Percentiles rank a stretch among this genome's conserved stretches.
phyloP scores from a whole-genome alignment of 192 early-diverging fungal genomes.

The Dispira parvispora region DNA sequence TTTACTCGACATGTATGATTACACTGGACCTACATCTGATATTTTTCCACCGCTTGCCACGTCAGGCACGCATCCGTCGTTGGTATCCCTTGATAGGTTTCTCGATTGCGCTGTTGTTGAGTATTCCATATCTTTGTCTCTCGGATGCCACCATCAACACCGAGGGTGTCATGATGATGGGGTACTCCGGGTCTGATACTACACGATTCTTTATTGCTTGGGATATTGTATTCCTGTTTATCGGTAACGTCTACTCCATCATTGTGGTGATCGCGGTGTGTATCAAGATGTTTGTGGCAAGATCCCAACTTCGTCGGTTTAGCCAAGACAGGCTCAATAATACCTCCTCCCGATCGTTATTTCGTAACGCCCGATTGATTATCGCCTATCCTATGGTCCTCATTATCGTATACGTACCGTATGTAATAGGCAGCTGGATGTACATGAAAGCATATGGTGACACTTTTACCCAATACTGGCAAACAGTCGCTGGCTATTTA shows the following conservation, averaged over 20 bases:
- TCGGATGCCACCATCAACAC: background rate
- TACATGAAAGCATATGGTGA: background rate
- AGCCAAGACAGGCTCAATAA: background rate
- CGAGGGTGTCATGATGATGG: background rate
- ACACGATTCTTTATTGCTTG: background rate
- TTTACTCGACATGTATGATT: too few species aligned
- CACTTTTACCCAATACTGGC: background rate
- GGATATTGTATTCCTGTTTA: background rate
- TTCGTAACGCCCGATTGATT: constrained; percentile 4
- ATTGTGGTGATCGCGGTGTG: background rate
- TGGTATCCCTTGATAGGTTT: background rate
- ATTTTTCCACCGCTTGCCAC: background rate
- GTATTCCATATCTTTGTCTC: background rate
- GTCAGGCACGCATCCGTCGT: background rate
- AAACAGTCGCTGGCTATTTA: background rate
- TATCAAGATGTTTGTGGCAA: background rate
- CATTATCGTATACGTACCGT: constrained; percentile 3
- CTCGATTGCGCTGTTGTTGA: background rate
- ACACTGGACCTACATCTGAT: too few species aligned
- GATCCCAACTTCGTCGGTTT: background rate
- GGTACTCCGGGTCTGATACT: background rate
- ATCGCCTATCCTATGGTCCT: constrained; percentile 4
- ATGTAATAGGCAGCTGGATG: background rate
- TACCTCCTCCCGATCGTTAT: background rate
- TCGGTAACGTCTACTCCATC: background rate